Evolutionary conservation across 371 early-diverging fungal species (phyloP).

Genomic region (Syncephalastrum monosporum): DNA sequence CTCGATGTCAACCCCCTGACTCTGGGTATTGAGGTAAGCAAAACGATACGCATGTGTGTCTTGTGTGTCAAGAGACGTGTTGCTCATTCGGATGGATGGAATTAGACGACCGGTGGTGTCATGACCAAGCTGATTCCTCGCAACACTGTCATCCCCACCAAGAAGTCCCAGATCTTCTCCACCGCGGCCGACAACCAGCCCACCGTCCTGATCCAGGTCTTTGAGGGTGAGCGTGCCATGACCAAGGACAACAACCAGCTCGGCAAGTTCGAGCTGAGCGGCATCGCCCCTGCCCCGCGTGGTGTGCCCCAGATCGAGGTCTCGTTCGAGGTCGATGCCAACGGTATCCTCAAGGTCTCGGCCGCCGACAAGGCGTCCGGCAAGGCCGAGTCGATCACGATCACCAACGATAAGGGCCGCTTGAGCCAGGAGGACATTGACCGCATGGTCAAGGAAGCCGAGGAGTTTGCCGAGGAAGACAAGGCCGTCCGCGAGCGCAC

Average conservation of each 20-base stretch:
- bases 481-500: conserved; percentile 81
- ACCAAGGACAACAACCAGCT: conserved; percentile 96
- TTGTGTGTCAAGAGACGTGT: neutral
- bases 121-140: conserved; percentile 95
- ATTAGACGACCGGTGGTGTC: conserved; percentile 89
- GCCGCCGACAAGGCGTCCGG: conserved; percentile 97
- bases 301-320: conserved; percentile 92
- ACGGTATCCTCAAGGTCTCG: conserved; percentile 96
- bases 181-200: conserved; percentile 99
- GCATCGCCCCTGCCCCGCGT: conserved; percentile 85
- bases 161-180: conserved; percentile 98
- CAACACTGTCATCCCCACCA: conserved; percentile 98
- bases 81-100: neutral
- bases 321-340: conserved; percentile 97
- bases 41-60: too few relatives aligned
- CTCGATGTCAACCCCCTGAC: conserved; percentile 98
- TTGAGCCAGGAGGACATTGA: conserved; percentile 95
- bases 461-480: conserved; percentile 88
- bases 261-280: conserved; percentile 93
- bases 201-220: conserved; percentile 96
- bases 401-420: conserved; percentile 95
- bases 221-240: conserved; percentile 97
- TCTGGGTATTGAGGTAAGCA: conserved; percentile 84
- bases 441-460: conserved; percentile 93
- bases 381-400: conserved; percentile 90